A percentile compares a stretch with the other conserved stretches of the same genome.
These are phyloP conservation scores for Anisogramma anomala DNA, from an alignment of 2,329 filamentous ascomycete genomes.

Conservation along the genomic window DNA sequence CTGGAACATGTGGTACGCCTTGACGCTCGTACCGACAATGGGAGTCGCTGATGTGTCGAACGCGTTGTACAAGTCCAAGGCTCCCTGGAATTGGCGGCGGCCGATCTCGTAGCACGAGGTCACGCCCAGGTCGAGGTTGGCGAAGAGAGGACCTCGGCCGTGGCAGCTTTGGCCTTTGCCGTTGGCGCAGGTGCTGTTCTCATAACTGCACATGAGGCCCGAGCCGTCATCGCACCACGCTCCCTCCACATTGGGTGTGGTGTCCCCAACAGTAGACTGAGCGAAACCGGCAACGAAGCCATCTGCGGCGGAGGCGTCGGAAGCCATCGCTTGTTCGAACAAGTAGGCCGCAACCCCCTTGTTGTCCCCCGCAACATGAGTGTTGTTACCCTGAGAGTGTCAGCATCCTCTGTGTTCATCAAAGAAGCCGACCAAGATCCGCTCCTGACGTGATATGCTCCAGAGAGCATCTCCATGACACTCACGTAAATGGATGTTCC, in stretches of 20 bases:
- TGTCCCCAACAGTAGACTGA: conserved; percentile 83
- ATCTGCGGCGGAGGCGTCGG: conserved; percentile 40
- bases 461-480: no score
- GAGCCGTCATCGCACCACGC: conserved; percentile 80
- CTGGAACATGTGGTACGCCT: conserved; percentile 69
- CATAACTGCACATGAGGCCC: conserved; percentile 53
- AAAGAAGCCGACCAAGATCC: no score
- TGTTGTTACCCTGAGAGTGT: conserved; percentile 51
- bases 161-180: conserved; percentile 58
- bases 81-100: conserved; percentile 51
- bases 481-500: conserved; percentile 64
- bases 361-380: conserved; percentile 79
- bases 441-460: no score
- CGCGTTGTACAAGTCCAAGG: conserved; percentile 38
- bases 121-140: conserved; percentile 55
- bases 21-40: conserved; percentile 54
- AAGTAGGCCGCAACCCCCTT: conserved; percentile 81
- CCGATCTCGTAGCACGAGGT: conserved; percentile 71
- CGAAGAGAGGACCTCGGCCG: conserved; percentile 56
- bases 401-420: no score
- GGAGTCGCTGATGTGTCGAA: conserved; percentile 35
- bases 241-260: conserved; percentile 71
- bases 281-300: conserved; percentile 83
- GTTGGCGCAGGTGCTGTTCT: conserved; percentile 67
- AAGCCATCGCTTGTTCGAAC: conserved; percentile 59